Percentiles rank a stretch among this genome's conserved stretches.
phyloP scores from a whole-genome alignment of 805 yeast species.

The Schwanniomyces sp. region DNA sequence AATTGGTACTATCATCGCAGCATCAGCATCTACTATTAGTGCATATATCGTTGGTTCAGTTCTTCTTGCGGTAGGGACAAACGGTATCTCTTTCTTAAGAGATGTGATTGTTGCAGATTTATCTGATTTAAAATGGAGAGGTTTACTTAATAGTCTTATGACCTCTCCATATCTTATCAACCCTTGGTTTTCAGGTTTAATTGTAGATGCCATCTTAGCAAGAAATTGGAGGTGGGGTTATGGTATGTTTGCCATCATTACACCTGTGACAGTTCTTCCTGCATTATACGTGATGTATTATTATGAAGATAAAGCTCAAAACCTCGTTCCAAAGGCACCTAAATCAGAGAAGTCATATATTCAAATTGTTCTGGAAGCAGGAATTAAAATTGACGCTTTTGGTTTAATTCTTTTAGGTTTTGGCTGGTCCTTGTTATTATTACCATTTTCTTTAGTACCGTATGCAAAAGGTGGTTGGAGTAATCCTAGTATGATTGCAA shows the following conservation, averaged over 20 bases:
- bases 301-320: constrained; percentile 29
- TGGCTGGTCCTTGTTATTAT: constrained; percentile 36
- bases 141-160: constrained; percentile 15
- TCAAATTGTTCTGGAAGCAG: constrained; percentile 8
- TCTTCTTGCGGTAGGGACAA: constrained; percentile 15
- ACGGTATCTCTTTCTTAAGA: constrained; percentile 19
- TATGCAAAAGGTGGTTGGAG: constrained; percentile 32
- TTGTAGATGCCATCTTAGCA: constrained; percentile 27
- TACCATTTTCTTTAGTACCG: constrained; percentile 33
- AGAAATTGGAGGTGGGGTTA: constrained; percentile 55
- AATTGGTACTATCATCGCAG: constrained; percentile 21
- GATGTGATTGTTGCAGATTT: constrained; percentile 21
- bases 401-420: constrained; percentile 40
- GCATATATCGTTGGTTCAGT: constrained; percentile 24
- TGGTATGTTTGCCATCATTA: constrained; percentile 48
- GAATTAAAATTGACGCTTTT: constrained; percentile 37
- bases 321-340: constrained; percentile 3
- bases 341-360: background rate
- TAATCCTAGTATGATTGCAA: constrained; percentile 43
- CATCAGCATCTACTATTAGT: constrained; percentile 16
- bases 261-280: constrained; percentile 41
- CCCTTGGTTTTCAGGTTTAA: constrained; percentile 42
- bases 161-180: constrained; percentile 43
- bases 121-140: constrained; percentile 25
- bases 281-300: constrained; percentile 27